phyloP scores from a whole-genome alignment of 768 basidiomycete genomes.

The Rhizopogon vulgaris region DNA sequence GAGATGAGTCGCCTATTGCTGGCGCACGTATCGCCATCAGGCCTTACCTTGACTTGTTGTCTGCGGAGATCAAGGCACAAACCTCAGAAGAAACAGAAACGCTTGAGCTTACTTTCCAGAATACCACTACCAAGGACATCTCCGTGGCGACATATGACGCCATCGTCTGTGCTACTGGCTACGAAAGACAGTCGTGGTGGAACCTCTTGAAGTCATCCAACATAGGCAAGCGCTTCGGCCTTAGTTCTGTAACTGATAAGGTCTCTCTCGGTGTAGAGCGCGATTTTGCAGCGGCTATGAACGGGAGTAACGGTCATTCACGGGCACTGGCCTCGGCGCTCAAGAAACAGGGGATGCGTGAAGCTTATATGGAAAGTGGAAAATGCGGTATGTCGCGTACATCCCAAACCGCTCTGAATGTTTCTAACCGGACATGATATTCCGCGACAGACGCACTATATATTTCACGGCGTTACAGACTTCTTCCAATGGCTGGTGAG shows the following conservation, averaged over 20 bases:
- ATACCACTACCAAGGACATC: constrained; percentile 29
- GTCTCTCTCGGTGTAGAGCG: constrained; percentile 8
- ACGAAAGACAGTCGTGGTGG: constrained; percentile 43
- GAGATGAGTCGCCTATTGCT: constrained; percentile 3
- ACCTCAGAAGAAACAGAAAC: background rate
- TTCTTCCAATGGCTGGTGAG: constrained; percentile 22
- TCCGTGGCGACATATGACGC: constrained; percentile 35
- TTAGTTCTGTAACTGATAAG: constrained; percentile 11
- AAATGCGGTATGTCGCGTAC: constrained; percentile 8
- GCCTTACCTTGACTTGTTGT: constrained; percentile 31
- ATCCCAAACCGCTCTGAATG: constrained; percentile 14
- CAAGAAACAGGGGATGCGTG: background rate
- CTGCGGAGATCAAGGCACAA: constrained; percentile 18
- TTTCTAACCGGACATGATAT: constrained; percentile 8
- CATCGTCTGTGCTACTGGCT: constrained; percentile 49
- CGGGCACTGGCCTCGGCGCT: background rate
- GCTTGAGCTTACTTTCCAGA: constrained; percentile 27
- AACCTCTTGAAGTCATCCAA: constrained; percentile 33
- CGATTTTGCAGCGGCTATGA: background rate
- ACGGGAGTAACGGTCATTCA: background rate
- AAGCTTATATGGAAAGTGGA: background rate
- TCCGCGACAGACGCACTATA: constrained; percentile 13
- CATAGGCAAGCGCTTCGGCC: constrained; percentile 32
- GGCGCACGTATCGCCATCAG: constrained; percentile 31
- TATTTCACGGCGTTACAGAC: constrained; percentile 38